A percentile compares a stretch with the other conserved stretches of the same genome.
Conservation (phyloP, 2,329 filamentous ascomycete genomes). For the Exophiala oligosperma region DNA sequence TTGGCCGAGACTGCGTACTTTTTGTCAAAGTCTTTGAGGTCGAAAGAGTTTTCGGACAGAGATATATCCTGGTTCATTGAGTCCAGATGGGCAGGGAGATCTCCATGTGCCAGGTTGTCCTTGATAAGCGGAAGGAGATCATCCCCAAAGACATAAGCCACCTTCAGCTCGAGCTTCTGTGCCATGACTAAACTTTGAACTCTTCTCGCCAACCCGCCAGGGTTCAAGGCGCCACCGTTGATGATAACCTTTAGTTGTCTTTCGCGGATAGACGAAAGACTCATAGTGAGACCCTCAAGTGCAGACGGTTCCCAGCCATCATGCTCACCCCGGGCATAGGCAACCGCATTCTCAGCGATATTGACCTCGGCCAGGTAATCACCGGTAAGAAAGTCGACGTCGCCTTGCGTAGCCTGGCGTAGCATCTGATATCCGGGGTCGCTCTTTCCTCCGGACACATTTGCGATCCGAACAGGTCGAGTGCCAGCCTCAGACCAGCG, state of each 20-base stretch:
- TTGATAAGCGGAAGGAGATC: constrained; percentile 41
- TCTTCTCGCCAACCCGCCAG: constrained; percentile 52
- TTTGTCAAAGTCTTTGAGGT: constrained; percentile 38
- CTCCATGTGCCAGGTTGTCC: constrained; percentile 34
- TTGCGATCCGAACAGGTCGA: constrained; percentile 30
- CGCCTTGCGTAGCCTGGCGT: constrained; percentile 37
- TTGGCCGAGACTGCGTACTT: constrained; percentile 48
- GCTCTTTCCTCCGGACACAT: constrained; percentile 36
- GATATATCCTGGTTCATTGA: constrained; percentile 39
- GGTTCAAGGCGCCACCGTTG: constrained; percentile 59
- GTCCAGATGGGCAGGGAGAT: constrained; percentile 44
- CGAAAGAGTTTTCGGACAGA: constrained; percentile 38
- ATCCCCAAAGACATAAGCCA: constrained; percentile 47
- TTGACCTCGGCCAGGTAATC: constrained; percentile 53
- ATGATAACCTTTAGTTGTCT: constrained; percentile 56
- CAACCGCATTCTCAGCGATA: constrained; percentile 47
- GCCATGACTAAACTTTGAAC: constrained; percentile 34
- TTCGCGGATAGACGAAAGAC: constrained; percentile 46
- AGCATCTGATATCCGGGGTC: constrained; percentile 40
- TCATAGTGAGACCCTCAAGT: constrained; percentile 50
- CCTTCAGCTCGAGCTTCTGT: constrained; percentile 30
- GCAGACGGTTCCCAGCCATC: constrained; percentile 48
- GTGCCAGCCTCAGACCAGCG: no score
- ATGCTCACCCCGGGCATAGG: constrained; percentile 42
- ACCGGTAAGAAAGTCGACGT: constrained; percentile 54